Evolutionary conservation across 1,284 basidiomycete genomes (phyloP).

Genomic region (Moesziomyces sp.): DNA sequence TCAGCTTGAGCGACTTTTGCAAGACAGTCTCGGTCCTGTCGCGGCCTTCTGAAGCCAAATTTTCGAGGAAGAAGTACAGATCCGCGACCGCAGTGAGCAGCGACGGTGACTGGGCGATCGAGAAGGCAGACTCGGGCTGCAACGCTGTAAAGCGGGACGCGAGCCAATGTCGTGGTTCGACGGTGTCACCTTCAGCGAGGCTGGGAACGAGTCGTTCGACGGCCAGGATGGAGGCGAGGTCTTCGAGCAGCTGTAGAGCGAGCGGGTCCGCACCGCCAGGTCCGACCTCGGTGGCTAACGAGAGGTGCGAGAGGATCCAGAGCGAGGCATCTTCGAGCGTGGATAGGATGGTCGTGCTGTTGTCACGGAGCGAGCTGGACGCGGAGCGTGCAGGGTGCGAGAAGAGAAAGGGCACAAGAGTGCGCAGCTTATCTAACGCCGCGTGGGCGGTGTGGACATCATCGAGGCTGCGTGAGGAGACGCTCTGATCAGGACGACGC

Average conservation of each 20-base stretch:
- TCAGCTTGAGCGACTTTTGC: conserved; percentile 11
- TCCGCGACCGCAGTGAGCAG: conserved; percentile 33
- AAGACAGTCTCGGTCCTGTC: neutral
- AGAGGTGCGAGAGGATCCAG: conserved; percentile 32
- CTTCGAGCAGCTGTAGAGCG: conserved; percentile 23
- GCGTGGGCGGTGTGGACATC: neutral
- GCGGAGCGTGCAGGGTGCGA: neutral
- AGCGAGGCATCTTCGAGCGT: conserved; percentile 31
- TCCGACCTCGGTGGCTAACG: conserved; percentile 19
- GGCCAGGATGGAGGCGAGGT: conserved; percentile 11
- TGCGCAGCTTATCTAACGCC: conserved; percentile 11
- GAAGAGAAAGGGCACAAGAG: conserved; percentile 33
- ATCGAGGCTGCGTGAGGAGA: neutral
- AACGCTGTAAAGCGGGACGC: conserved; percentile 10
- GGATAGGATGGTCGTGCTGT: conserved; percentile 9
- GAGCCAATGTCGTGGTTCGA: conserved; percentile 12
- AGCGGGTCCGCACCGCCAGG: conserved; percentile 18
- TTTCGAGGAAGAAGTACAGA: conserved; percentile 22
- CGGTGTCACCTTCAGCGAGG: conserved; percentile 1
- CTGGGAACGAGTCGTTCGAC: conserved; percentile 18
- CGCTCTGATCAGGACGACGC: neutral
- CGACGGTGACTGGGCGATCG: conserved; percentile 17
- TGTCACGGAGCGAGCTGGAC: neutral
- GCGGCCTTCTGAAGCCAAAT: neutral
- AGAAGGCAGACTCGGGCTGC: conserved; percentile 22